Conservation (phyloP, 208 protist species). For the Naegleria fowleri region DNA sequence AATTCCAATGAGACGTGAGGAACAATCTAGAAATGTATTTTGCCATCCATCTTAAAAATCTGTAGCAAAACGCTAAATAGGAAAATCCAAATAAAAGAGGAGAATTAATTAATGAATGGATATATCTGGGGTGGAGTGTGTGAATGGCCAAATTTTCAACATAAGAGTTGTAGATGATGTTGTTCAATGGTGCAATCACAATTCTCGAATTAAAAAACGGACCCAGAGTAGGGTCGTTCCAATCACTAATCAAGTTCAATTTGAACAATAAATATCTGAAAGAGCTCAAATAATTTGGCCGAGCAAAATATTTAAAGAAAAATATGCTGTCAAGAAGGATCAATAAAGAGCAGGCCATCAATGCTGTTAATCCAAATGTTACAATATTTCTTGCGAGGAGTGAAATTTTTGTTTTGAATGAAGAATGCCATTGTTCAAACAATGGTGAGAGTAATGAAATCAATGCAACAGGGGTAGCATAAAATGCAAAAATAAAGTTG, state of each 20-base stretch:
- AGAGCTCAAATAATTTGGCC: background rate
- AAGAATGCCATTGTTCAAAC: background rate
- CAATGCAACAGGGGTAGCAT: background rate
- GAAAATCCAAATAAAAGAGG: background rate
- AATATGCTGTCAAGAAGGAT: background rate
- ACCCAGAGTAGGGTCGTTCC: background rate
- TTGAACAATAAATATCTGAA: background rate
- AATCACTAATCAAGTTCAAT: background rate
- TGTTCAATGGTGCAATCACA: background rate
- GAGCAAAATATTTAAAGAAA: background rate
- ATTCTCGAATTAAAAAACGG: background rate
- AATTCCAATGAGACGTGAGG: background rate
- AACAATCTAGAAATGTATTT: background rate
- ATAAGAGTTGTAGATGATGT: background rate
- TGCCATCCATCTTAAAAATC: background rate
- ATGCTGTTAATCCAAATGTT: background rate
- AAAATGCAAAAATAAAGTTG: constrained; percentile 2
- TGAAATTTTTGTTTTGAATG: background rate
- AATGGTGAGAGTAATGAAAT: background rate
- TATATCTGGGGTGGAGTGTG: background rate
- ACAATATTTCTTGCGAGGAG: background rate
- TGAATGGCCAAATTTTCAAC: background rate
- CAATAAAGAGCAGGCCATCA: background rate
- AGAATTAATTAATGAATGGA: background rate
- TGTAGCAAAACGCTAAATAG: background rate